Percentiles rank a stretch among this genome's conserved stretches.
Evolutionary conservation across 2,329 filamentous ascomycete species (phyloP).

Genomic region (Ophiostoma pallidulum): DNA sequence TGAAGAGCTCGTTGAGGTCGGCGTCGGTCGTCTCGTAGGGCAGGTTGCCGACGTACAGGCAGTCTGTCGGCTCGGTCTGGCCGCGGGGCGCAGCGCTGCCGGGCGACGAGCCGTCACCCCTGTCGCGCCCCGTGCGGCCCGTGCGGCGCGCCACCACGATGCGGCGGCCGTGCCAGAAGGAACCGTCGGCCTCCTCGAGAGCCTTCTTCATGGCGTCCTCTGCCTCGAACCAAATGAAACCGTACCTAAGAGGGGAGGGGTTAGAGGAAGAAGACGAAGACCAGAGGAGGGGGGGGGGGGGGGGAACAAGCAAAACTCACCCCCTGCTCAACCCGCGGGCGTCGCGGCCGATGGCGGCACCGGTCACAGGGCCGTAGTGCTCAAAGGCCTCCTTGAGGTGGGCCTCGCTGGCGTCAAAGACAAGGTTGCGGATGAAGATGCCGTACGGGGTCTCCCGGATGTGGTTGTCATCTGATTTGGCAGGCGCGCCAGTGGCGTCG

Average conservation of each 20-base stretch:
- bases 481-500: not conserved
- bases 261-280: not conserved
- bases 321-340: constrained; percentile 28
- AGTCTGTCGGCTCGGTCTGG: constrained; percentile 18
- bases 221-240: constrained; percentile 24
- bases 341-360: constrained; percentile 23
- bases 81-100: not conserved
- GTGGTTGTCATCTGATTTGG: not conserved
- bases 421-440: constrained; percentile 27
- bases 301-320: constrained; percentile 16
- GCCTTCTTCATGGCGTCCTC: constrained; percentile 20
- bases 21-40: constrained; percentile 77
- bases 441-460: constrained; percentile 18
- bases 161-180: constrained; percentile 31
- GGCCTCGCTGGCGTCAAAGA: constrained; percentile 28
- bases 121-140: not conserved
- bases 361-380: constrained; percentile 23
- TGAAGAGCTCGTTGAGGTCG: constrained; percentile 72
- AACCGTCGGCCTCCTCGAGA: constrained; percentile 22
- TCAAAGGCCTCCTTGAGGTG: constrained; percentile 26
- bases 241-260: constrained; percentile 19
- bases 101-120: not conserved
- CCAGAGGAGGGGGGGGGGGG: not conserved
- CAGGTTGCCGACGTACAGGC: constrained; percentile 74
- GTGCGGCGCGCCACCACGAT: constrained; percentile 17